Percentiles rank a stretch among this genome's conserved stretches.
Evolutionary conservation across 2,329 filamentous ascomycete species (phyloP).

Genomic region (Zymoseptoria pseudotritici): DNA sequence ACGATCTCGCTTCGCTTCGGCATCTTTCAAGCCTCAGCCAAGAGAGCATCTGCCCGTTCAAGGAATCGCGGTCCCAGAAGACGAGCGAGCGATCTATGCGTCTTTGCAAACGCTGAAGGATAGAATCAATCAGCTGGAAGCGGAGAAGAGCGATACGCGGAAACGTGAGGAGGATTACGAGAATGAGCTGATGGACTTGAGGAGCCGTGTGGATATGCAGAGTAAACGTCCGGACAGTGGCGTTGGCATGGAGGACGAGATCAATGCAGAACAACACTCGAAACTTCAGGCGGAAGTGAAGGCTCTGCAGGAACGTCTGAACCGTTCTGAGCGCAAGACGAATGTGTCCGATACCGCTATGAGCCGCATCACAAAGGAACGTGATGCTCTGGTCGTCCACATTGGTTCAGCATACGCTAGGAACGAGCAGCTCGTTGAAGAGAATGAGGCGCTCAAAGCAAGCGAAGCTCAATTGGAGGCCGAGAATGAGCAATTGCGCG

Average conservation of each 20-base stretch:
- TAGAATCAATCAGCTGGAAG: conserved; percentile 50
- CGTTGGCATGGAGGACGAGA: conserved; percentile 32
- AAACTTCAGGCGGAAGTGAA: conserved; percentile 55
- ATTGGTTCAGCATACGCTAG: conserved; percentile 54
- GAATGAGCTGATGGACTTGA: conserved; percentile 51
- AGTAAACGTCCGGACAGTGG: conserved; percentile 42
- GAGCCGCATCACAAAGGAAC: conserved; percentile 55
- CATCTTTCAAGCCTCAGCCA: conserved; percentile 31
- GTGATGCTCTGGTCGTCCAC: conserved; percentile 57
- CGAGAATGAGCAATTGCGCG: conserved; percentile 65
- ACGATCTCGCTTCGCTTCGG: conserved; percentile 49
- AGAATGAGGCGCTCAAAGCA: conserved; percentile 50
- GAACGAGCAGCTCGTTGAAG: conserved; percentile 42
- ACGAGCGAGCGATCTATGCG: conserved; percentile 57
- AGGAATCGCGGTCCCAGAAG: conserved; percentile 50
- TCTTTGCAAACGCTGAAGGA: conserved; percentile 53
- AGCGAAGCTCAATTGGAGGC: conserved; percentile 56
- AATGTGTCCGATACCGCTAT: conserved; percentile 57
- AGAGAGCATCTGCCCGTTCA: conserved; percentile 43
- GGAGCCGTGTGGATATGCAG: conserved; percentile 39
- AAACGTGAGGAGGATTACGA: conserved; percentile 50
- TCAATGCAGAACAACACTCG: conserved; percentile 42
- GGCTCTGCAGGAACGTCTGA: conserved; percentile 53
- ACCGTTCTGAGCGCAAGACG: conserved; percentile 55
- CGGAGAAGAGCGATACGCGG: conserved; percentile 47